Evolutionary conservation across 140 eudicot species (phyloP), one percentile per base, ranked within the genome.

Genomic region (Stevia rebaudiana): DNA sequence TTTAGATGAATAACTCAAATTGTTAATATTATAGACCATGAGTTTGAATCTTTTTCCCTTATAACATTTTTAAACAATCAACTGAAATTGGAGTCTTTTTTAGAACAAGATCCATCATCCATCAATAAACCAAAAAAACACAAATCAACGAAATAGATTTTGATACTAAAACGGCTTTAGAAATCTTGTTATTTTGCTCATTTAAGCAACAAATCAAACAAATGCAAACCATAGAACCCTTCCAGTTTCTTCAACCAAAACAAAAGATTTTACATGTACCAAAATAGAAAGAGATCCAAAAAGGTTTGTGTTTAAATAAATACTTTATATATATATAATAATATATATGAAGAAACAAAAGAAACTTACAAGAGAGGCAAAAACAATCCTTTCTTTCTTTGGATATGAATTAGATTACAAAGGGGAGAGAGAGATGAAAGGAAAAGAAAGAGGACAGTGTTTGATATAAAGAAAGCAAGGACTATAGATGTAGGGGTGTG

Each of bases 341-440:
- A 18, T 18, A 49, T 49, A 16, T 19, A 69, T 69, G 59, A 58
- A 28, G 59, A 70, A 18, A 57, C 41, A 68, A 44, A 58, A 59
- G 67, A 59, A 44, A 70, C 75, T 70, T 70, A 70, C 75, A 37
- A 47, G 60, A 44, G 42, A 70, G 48, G 68, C 50, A 48, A 65
- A 52, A 58, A 58, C 47, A 52, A 70, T 30, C 39, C 68, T 70
- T 67, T 37, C 75, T 70, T 70, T 59, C 74, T 69, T 57, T 69
- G 74, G 43, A 68, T 54, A 24, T 56, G 65, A 51, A 6, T 19
- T 49, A 30, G 55, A 49, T 19, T 19, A 19, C n/a, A n/a, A n/a
- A n/a, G n/a, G 44, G 51, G 15, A 25, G 58, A 41, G 37, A 55
- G 74, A 68, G 35, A 41, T n/a, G 11, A 11, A 55, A 56, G 46